Conservation (phyloP, 2,329 filamentous ascomycete species). For the Aspergillus floridensis region DNA sequence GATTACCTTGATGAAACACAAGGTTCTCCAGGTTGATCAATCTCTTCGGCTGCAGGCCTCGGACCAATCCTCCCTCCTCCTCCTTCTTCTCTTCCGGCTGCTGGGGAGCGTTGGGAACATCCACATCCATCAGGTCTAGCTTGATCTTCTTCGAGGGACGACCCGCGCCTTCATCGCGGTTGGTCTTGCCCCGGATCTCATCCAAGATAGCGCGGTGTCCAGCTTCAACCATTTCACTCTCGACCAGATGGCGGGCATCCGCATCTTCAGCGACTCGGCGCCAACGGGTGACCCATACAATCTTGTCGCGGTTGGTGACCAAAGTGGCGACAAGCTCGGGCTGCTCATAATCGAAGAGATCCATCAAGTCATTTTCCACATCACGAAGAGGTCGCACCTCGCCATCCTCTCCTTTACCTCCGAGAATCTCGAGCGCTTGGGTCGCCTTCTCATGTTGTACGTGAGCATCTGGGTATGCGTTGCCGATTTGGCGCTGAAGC, state of each 20-base stretch:
- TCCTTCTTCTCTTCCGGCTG: slow-evolving; percentile 52
- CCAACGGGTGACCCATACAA: slow-evolving; percentile 91
- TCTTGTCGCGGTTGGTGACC: slow-evolving; percentile 86
- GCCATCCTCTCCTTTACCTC: slow-evolving; percentile 68
- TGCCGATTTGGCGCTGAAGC: slow-evolving; percentile 88
- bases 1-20: slow-evolving; percentile 95
- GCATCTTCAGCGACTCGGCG: slow-evolving; percentile 77
- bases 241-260: slow-evolving; percentile 68
- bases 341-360: slow-evolving; percentile 95
- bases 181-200: slow-evolving; percentile 72
- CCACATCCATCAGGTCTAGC: slow-evolving; percentile 79
- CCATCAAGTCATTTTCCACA: slow-evolving; percentile 97
- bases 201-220: slow-evolving; percentile 84
- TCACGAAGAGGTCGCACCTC: slow-evolving; percentile 84
- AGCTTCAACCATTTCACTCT: slow-evolving; percentile 87
- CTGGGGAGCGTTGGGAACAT: slow-evolving; percentile 63
- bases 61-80: slow-evolving; percentile 71
- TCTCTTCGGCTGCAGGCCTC: slow-evolving; percentile 80
- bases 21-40: slow-evolving; percentile 93
- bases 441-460: slow-evolving; percentile 90
- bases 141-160: slow-evolving; percentile 80
- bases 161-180: slow-evolving; percentile 55
- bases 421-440: slow-evolving; percentile 77
- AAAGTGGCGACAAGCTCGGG: slow-evolving; percentile 89
- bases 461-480: slow-evolving; percentile 85